Percentiles rank a stretch among this genome's conserved stretches.
Conservation (phyloP, 768 basidiomycete genomes). For the Lactifluus subvellereus region DNA sequence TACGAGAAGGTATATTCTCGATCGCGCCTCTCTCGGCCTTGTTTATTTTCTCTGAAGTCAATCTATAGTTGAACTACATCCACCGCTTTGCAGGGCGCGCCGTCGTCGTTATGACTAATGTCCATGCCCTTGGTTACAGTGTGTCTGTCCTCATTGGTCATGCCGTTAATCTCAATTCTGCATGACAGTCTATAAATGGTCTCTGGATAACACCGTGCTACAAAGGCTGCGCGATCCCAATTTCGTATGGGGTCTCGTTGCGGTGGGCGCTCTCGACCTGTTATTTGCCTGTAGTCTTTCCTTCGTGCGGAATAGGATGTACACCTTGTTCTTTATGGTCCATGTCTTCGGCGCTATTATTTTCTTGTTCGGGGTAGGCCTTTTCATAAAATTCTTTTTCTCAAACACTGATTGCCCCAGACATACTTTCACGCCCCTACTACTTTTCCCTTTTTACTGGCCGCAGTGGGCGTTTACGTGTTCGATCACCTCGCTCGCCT, state of each 20-base stretch:
- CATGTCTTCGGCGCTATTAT: slow-evolving; percentile 41
- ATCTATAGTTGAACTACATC: slow-evolving; percentile 43
- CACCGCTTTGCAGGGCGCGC: slow-evolving; percentile 49
- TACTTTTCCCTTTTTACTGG: slow-evolving; percentile 39
- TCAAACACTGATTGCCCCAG: slow-evolving; percentile 17
- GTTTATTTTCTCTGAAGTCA: neutral
- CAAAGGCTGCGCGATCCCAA: neutral
- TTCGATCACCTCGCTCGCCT: slow-evolving; percentile 44
- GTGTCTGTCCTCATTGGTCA: slow-evolving; percentile 16
- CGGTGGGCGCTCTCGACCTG: slow-evolving; percentile 33
- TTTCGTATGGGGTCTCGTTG: slow-evolving; percentile 31
- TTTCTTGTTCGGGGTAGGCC: slow-evolving; percentile 33
- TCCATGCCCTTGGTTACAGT: slow-evolving; percentile 42
- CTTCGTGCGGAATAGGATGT: slow-evolving; percentile 38
- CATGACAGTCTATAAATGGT: slow-evolving; percentile 11
- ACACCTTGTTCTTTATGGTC: slow-evolving; percentile 39
- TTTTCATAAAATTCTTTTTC: neutral
- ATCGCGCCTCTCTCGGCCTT: neutral
- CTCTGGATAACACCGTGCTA: neutral
- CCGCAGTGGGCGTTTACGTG: slow-evolving; percentile 37
- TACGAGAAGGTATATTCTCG: slow-evolving; percentile 41
- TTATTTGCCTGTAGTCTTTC: slow-evolving; percentile 38
- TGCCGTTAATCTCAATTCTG: neutral
- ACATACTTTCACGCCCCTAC: slow-evolving; percentile 16
- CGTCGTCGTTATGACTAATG: slow-evolving; percentile 36